phyloP scores from a whole-genome alignment of 805 yeast genomes.

The Lipomyces lipofer region DNA sequence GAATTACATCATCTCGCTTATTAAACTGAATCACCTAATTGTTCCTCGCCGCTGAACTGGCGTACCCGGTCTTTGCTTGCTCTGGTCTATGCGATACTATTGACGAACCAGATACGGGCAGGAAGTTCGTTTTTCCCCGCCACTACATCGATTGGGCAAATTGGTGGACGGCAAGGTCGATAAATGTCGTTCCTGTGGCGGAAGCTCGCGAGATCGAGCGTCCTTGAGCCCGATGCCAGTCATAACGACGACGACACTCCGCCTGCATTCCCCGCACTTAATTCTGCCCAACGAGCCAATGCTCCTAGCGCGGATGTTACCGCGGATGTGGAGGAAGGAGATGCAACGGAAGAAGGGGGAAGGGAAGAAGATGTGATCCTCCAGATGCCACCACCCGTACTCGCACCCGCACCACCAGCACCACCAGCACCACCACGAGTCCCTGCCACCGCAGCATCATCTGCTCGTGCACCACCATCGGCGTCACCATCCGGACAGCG shows the following conservation, averaged over 20 bases:
- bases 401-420: background rate
- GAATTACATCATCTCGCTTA: no score
- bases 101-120: no score
- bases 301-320: background rate
- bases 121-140: no score
- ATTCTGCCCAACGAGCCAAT: constrained; percentile 26
- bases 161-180: no score
- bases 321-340: background rate
- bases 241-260: constrained; percentile 12
- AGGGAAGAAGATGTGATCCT: background rate
- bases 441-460: background rate
- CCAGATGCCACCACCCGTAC: background rate
- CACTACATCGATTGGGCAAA: no score
- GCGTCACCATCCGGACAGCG: background rate
- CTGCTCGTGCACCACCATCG: background rate
- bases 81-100: no score
- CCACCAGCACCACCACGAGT: background rate
- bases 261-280: constrained; percentile 20
- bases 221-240: background rate
- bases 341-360: background rate
- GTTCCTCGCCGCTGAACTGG: no score
- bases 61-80: no score
- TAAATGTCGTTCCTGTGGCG: constrained; percentile 2
- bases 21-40: no score
- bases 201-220: background rate